These are phyloP conservation scores for Arthroderma sp. DNA, from an alignment of 2,329 filamentous ascomycete genomes.

Conservation along the genomic window DNA sequence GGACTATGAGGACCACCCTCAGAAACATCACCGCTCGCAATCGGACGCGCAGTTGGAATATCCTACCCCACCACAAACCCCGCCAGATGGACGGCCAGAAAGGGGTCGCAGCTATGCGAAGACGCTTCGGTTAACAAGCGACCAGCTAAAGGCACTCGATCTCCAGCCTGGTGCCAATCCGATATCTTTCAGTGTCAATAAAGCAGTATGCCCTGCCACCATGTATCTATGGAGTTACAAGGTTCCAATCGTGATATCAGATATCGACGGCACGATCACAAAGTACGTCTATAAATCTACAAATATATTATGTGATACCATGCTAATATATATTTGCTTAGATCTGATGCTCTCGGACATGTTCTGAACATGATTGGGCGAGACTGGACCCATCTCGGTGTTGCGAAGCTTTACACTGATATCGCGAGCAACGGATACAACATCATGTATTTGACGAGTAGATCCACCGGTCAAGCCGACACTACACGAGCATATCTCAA, in stretches of 20 bases:
- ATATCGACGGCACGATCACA: conserved; percentile 97
- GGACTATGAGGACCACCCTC: conserved; percentile 47
- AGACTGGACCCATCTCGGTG: conserved; percentile 94
- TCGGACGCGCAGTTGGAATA: conserved; percentile 59
- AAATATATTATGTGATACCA: background rate
- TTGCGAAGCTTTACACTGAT: conserved; percentile 94
- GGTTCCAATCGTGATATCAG: conserved; percentile 89
- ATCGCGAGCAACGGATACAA: conserved; percentile 95
- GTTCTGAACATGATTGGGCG: conserved; percentile 93
- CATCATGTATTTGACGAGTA: conserved; percentile 92
- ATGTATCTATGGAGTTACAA: conserved; percentile 93
- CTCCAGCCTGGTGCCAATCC: conserved; percentile 77
- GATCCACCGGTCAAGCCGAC: conserved; percentile 87
- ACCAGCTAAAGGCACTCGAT: conserved; percentile 77
- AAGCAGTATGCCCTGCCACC: conserved; percentile 77
- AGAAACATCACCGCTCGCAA: conserved; percentile 46
- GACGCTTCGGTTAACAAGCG: conserved; percentile 84
- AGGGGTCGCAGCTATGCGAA: conserved; percentile 86
- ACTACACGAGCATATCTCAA: conserved; percentile 79
- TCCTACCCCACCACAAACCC: conserved; percentile 46
- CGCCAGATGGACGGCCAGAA: conserved; percentile 35
- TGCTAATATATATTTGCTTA: conserved; percentile 19
- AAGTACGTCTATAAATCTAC: conserved; percentile 43
- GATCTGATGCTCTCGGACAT: conserved; percentile 80
- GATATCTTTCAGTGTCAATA: conserved; percentile 94